phyloP scores from a whole-genome alignment of 169 alveolate species.

The Plasmodium billcollinsi region DNA sequence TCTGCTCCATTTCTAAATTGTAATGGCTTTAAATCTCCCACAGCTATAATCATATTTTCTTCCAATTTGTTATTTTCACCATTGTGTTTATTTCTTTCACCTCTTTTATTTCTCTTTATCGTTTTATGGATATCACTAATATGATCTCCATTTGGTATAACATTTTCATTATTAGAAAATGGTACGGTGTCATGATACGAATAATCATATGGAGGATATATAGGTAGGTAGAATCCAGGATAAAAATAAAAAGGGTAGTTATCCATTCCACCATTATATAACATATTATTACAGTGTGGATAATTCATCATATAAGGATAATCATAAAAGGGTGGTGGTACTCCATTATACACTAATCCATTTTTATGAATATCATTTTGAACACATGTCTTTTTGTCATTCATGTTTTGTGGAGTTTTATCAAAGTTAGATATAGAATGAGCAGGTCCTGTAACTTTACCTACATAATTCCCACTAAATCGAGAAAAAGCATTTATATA shows the following conservation, averaged over 20 bases:
- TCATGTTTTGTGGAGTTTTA: constrained; percentile 36
- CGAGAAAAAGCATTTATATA: constrained; percentile 68
- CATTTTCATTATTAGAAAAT: background rate
- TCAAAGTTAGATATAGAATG: constrained; percentile 15
- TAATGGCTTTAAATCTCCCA: constrained; percentile 37
- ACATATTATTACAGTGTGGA: background rate
- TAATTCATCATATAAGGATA: background rate
- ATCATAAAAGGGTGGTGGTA: background rate
- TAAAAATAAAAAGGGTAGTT: background rate
- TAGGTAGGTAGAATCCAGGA: background rate
- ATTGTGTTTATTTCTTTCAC: background rate
- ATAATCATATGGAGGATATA: background rate
- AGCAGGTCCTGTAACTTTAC: constrained; percentile 63
- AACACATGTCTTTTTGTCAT: background rate
- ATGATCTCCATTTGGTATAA: background rate
- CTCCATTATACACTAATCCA: background rate
- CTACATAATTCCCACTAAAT: constrained; percentile 43
- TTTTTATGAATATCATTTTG: background rate
- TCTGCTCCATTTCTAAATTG: constrained; percentile 58
- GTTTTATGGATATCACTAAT: background rate
- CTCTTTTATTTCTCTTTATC: background rate
- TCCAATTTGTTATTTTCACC: background rate
- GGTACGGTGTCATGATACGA: background rate
- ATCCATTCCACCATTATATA: background rate
- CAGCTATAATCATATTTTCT: constrained; percentile 16